Conservation (phyloP, 257 asterid species). For the Orobanche coerulescens region DNA sequence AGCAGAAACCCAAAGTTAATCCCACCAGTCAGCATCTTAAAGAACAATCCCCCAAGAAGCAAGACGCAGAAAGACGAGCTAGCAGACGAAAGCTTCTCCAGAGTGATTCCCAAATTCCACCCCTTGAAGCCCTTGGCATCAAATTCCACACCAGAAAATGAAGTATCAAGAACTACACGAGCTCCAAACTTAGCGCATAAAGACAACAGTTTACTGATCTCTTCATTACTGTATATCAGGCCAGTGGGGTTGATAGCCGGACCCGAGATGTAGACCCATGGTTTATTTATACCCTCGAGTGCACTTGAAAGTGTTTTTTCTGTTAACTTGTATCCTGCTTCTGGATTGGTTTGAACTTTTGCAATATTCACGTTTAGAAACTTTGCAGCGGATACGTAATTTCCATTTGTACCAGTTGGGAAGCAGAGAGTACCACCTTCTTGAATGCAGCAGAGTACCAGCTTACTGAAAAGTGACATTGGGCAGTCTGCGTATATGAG, state of each 20-base stretch:
- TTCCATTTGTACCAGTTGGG: constrained; percentile 85
- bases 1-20: constrained; percentile 70
- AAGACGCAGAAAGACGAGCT: constrained; percentile 48
- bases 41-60: constrained; percentile 77
- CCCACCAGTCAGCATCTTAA: constrained; percentile 86
- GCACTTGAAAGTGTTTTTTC: constrained; percentile 47
- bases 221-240: constrained; percentile 67
- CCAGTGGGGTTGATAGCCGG: constrained; percentile 89
- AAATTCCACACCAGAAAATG: constrained; percentile 80
- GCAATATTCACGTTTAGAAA: constrained; percentile 59
- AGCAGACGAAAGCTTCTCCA: constrained; percentile 46
- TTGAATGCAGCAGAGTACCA: constrained; percentile 72
- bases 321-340: constrained; percentile 63
- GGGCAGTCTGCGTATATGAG: constrained; percentile 69
- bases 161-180: constrained; percentile 71
- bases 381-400: constrained; percentile 71
- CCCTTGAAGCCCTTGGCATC: constrained; percentile 41
- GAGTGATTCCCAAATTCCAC: constrained; percentile 66
- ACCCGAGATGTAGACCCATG: constrained; percentile 92
- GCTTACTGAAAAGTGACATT: constrained; percentile 66
- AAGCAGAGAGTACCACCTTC: constrained; percentile 95
- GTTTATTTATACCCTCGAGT: constrained; percentile 42
- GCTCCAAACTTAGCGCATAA: constrained; percentile 73
- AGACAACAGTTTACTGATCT: constrained; percentile 50
- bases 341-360: constrained; percentile 42